Percentiles rank a stretch among this genome's conserved stretches.
These are phyloP conservation scores for Collariella sp. DNA, from an alignment of 495 filamentous ascomycete genomes.

Conservation along the genomic window DNA sequence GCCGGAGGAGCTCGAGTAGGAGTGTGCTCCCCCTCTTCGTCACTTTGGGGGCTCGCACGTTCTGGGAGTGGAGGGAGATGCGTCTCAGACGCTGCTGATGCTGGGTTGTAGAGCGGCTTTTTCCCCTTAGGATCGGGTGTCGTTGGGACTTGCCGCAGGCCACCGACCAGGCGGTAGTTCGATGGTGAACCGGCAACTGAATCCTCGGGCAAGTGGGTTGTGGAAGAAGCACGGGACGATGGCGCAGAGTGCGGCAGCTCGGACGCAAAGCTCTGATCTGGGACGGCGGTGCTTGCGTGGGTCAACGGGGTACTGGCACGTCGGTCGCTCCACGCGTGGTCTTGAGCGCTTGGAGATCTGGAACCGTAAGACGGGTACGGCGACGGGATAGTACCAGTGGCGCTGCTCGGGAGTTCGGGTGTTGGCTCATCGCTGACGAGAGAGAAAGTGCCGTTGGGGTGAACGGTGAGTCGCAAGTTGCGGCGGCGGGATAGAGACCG, in stretches of 20 bases:
- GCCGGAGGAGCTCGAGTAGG: slow-evolving; percentile 20
- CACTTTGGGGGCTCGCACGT: slow-evolving; percentile 8
- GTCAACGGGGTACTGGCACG: slow-evolving; percentile 35
- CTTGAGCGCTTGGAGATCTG: slow-evolving; percentile 37
- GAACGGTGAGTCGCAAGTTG: slow-evolving; percentile 30
- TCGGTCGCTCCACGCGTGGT: slow-evolving; percentile 38
- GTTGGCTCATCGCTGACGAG: slow-evolving; percentile 25
- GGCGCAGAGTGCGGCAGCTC: slow-evolving; percentile 21
- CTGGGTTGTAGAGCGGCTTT: slow-evolving; percentile 20
- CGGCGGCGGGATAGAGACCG: slow-evolving; percentile 32
- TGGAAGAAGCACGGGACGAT: slow-evolving; percentile 26
- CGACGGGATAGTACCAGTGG: slow-evolving; percentile 23
- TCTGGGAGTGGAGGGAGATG: slow-evolving; percentile 38
- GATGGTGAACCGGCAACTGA: slow-evolving; percentile 36
- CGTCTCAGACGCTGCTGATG: slow-evolving; percentile 20
- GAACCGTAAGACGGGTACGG: slow-evolving; percentile 30
- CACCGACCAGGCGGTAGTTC: slow-evolving; percentile 48
- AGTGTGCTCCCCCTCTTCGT: slow-evolving; percentile 18
- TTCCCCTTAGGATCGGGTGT: slow-evolving; percentile 43
- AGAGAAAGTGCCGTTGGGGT: slow-evolving; percentile 44
- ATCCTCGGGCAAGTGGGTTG: slow-evolving; percentile 37
- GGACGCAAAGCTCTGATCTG: slow-evolving; percentile 32
- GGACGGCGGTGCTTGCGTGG: slow-evolving; percentile 30
- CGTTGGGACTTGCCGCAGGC: slow-evolving; percentile 45
- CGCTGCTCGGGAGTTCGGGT: slow-evolving; percentile 16